A percentile compares a stretch with the other conserved stretches of the same genome.
Evolutionary conservation across 2,329 filamentous ascomycete genomes (phyloP).

Genomic region (Trichoderma arundinaceum): DNA sequence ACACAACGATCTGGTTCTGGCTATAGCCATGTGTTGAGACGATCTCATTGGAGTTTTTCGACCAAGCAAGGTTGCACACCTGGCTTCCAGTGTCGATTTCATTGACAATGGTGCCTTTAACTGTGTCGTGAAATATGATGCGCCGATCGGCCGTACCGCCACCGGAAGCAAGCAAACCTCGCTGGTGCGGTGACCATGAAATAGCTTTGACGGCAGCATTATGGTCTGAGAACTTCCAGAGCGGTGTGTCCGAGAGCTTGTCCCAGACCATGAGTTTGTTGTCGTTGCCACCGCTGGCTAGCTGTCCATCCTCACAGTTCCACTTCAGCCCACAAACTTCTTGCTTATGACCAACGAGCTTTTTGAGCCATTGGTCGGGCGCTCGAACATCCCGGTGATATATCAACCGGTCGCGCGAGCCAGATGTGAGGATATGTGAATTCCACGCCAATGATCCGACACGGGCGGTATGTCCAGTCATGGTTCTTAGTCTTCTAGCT

Average conservation of each 20-base stretch:
- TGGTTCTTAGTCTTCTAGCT: conserved; percentile 83
- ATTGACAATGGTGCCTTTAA: conserved; percentile 78
- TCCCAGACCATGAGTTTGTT: conserved; percentile 99
- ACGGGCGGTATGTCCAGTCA: conserved; percentile 93
- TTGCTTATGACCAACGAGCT: conserved; percentile 93
- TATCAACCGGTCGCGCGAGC: conserved; percentile 89
- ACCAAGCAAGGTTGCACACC: conserved; percentile 98
- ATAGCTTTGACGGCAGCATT: conserved; percentile 97
- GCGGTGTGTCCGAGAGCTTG: conserved; percentile 86
- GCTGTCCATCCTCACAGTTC: conserved; percentile 94
- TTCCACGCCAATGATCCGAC: conserved; percentile 98
- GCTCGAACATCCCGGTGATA: conserved; percentile 95
- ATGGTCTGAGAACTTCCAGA: conserved; percentile 94
- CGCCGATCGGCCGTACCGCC: conserved; percentile 94
- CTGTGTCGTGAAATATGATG: conserved; percentile 98
- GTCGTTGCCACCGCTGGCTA: conserved; percentile 95
- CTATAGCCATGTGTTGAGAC: conserved; percentile 97
- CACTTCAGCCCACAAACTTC: conserved; percentile 96
- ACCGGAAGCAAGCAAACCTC: conserved; percentile 90
- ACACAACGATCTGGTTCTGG: conserved; percentile 98
- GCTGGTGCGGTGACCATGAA: conserved; percentile 95
- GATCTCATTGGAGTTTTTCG: conserved; percentile 95
- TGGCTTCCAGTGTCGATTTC: conserved; percentile 97
- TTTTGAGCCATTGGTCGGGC: conserved; percentile 86
- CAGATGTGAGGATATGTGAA: conserved; percentile 94